Conservation (phyloP, 768 basidiomycete genomes). For the Kwoniella shandongensis region DNA sequence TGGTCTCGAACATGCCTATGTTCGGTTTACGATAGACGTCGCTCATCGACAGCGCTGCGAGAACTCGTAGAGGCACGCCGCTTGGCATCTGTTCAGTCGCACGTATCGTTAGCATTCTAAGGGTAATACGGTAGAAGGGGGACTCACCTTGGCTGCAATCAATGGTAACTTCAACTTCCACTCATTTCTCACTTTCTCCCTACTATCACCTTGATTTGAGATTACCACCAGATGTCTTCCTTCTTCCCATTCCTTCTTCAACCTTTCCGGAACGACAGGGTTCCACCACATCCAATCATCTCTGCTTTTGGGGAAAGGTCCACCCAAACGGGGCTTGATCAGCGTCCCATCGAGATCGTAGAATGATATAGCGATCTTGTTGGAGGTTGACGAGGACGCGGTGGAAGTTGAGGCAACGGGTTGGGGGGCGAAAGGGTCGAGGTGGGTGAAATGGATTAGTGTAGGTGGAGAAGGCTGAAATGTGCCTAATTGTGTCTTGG, state of each 20-base stretch:
- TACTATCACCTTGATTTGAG: slow-evolving; percentile 68
- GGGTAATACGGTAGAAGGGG: too few species aligned
- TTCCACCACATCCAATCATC: slow-evolving; percentile 75
- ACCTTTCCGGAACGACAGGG: slow-evolving; percentile 61
- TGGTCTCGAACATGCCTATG: slow-evolving; percentile 78
- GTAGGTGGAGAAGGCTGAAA: slow-evolving; percentile 41
- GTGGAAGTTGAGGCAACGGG: slow-evolving; percentile 1
- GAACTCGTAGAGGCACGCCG: slow-evolving; percentile 69
- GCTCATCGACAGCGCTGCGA: slow-evolving; percentile 65
- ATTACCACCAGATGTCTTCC: slow-evolving; percentile 70
- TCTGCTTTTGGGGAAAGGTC: slow-evolving; percentile 57
- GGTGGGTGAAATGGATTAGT: slow-evolving; percentile 47
- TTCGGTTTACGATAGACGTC: slow-evolving; percentile 83
- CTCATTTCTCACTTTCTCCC: slow-evolving; percentile 52
- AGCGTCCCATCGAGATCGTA: slow-evolving; percentile 88
- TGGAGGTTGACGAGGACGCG: slow-evolving; percentile 58
- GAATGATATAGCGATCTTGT: slow-evolving; percentile 64
- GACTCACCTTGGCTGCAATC: slow-evolving; percentile 61
- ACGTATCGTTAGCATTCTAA: background rate
- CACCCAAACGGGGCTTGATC: slow-evolving; percentile 58
- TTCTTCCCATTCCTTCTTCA: slow-evolving; percentile 62
- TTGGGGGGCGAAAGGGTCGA: slow-evolving; percentile 42
- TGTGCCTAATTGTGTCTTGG: slow-evolving; percentile 9
- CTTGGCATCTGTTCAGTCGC: slow-evolving; percentile 62
- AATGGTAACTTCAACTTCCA: slow-evolving; percentile 77